Conservation (phyloP, 2,329 filamentous ascomycete species). For the Fusarium floridanum region DNA sequence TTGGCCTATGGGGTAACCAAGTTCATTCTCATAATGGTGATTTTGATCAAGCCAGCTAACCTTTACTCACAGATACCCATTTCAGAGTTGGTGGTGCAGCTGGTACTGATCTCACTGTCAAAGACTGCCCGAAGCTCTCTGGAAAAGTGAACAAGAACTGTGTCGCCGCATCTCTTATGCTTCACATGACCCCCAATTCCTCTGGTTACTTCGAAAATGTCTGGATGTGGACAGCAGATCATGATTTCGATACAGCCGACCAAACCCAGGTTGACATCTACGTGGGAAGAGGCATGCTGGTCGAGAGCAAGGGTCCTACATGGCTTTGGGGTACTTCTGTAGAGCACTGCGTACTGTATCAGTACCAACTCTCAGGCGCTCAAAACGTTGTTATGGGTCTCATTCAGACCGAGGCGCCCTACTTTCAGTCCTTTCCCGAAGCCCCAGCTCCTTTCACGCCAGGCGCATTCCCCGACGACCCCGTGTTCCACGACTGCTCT, state of each 20-base stretch:
- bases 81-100: constrained; percentile 57
- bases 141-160: constrained; percentile 60
- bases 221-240: constrained; percentile 78
- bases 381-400: constrained; percentile 62
- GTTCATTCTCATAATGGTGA: not conserved
- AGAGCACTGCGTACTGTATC: constrained; percentile 55
- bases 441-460: constrained; percentile 30
- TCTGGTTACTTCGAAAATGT: constrained; percentile 65
- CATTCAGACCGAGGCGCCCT: constrained; percentile 56
- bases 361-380: constrained; percentile 62
- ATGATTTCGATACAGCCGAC: constrained; percentile 60
- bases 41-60: not conserved
- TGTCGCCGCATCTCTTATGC: constrained; percentile 68
- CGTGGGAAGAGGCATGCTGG: constrained; percentile 52
- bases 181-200: constrained; percentile 59
- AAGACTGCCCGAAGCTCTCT: constrained; percentile 40
- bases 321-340: constrained; percentile 47
- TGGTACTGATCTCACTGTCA: constrained; percentile 29
- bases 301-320: constrained; percentile 48
- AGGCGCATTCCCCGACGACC: constrained; percentile 17
- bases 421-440: constrained; percentile 34
- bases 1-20: constrained; percentile 63
- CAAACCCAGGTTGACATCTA: constrained; percentile 51
- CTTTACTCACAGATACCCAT: constrained; percentile 55
- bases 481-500: constrained; percentile 7